Evolutionary conservation across 345 rosid species (phyloP), one percentile per base, ranked within the genome.

Genomic region (Syzygium grande): DNA sequence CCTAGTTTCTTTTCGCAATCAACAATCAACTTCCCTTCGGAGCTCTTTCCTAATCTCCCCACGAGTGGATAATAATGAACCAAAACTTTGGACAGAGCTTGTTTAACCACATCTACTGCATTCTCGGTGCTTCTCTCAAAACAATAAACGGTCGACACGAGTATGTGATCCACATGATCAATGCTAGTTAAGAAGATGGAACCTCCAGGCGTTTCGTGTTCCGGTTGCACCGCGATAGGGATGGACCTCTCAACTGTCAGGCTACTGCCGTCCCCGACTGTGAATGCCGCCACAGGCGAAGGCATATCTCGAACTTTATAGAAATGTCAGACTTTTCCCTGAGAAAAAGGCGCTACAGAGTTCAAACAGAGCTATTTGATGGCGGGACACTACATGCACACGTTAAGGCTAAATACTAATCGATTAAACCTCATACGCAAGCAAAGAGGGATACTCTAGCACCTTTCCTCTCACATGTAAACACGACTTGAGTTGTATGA

Each of bases 11-110:
- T 90, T 86, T 85, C 83, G 88, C 94, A 92, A 43, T 38, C 89
- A 52, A 94, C 78, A 46, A 85, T 22, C 78, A 92, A 93, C 80
- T 65, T 92, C 51, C 93, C 88, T 23, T 92, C 87, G 27, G 80
- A 85, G 58, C 88, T 46, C 51, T 94, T 92, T 91, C 87, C 87
- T 68, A 95, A 91, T 88, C 91, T 94, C 16, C 97, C 96, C 5
- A 96, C 94, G 52, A 95, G 91, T 34, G 96, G 97, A 55, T 93
- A 94, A 93, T 91, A 93, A 52, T 89, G 86, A 80, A 94, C 93
- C 88, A 94, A 88, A 34, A 86, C 90, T 46, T 94, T 87, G 27
- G 97, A 92, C 55, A 95, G 93, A 53, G 97, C 96, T 63, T 92
- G 85, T 59, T 91, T 85, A 17, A 94, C 87, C 54, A 93, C 84